A percentile compares a stretch with the other conserved stretches of the same genome.
Conservation (phyloP, 768 basidiomycete genomes). For the Mycena amicta region DNA sequence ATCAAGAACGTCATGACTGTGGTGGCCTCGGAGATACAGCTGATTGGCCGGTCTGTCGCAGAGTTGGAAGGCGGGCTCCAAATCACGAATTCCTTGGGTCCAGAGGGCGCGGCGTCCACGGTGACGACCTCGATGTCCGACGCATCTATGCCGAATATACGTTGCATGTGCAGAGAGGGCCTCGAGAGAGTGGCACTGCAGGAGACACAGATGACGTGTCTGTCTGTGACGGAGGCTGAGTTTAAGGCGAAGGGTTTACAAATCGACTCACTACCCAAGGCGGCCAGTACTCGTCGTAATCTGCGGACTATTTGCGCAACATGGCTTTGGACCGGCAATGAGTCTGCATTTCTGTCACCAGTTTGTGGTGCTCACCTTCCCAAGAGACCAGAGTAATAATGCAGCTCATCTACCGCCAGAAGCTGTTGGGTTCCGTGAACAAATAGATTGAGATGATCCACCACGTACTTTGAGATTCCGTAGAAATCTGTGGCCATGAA, state of each 20-base stretch:
- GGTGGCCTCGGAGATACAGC: conserved; percentile 69
- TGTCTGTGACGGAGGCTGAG: no score
- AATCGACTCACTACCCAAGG: conserved; percentile 83
- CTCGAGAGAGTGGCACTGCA: conserved; percentile 88
- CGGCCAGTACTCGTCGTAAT: conserved; percentile 72
- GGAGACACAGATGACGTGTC: conserved; percentile 65
- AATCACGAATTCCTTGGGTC: conserved; percentile 75
- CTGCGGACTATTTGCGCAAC: conserved; percentile 79
- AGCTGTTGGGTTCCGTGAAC: conserved; percentile 38
- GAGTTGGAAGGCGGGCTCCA: conserved; percentile 75
- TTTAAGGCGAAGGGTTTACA: no score
- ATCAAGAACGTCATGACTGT: conserved; percentile 77
- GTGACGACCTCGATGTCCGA: conserved; percentile 68
- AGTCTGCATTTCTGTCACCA: no score
- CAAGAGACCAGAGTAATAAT: conserved; percentile 81
- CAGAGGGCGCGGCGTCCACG: conserved; percentile 83
- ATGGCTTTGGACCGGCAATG: no score
- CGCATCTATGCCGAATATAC: conserved; percentile 67
- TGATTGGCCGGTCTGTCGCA: conserved; percentile 52
- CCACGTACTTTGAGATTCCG: conserved; percentile 61
- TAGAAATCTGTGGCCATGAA: conserved; percentile 56
- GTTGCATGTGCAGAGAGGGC: conserved; percentile 73
- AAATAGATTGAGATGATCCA: neutral
- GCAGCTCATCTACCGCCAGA: conserved; percentile 83
- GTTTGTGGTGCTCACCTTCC: no score